Percentiles rank a stretch among this genome's conserved stretches.
phyloP scores from a whole-genome alignment of 441 rosid genomes.

The Raphanus hybrid region DNA sequence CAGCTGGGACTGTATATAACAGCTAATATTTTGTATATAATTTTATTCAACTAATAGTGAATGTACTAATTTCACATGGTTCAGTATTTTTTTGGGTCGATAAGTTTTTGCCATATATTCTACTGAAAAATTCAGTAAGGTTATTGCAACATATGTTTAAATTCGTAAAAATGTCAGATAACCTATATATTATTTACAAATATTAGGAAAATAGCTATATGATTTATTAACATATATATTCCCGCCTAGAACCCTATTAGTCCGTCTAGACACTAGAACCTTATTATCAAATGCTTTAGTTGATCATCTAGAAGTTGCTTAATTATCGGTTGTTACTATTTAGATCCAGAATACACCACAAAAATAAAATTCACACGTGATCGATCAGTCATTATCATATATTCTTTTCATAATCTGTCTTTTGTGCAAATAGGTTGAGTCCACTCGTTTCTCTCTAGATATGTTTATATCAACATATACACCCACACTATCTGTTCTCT shows the following conservation, averaged over 20 bases:
- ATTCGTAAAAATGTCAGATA: neutral
- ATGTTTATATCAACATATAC: too few relatives aligned
- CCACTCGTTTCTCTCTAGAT: neutral
- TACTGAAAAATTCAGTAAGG: neutral
- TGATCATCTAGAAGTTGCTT: neutral
- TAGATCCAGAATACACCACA: neutral
- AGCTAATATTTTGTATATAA: too few relatives aligned
- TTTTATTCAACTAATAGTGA: too few relatives aligned
- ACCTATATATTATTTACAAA: too few relatives aligned
- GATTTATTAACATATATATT: neutral
- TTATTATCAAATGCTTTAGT: neutral
- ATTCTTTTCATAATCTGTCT: neutral
- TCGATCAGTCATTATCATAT: neutral
- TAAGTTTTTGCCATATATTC: neutral
- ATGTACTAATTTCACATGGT: too few relatives aligned
- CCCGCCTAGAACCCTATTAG: neutral
- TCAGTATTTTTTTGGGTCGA: neutral
- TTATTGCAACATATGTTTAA: neutral
- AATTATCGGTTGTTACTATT: neutral
- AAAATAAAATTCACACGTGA: conserved; percentile 8
- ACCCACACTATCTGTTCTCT: too few relatives aligned
- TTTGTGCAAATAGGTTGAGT: conserved; percentile 7
- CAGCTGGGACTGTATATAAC: neutral
- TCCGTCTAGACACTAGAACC: neutral
- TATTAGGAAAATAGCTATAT: neutral